Evolutionary conservation across 768 basidiomycete genomes (phyloP).

Genomic region (Leccinum obscurum): DNA sequence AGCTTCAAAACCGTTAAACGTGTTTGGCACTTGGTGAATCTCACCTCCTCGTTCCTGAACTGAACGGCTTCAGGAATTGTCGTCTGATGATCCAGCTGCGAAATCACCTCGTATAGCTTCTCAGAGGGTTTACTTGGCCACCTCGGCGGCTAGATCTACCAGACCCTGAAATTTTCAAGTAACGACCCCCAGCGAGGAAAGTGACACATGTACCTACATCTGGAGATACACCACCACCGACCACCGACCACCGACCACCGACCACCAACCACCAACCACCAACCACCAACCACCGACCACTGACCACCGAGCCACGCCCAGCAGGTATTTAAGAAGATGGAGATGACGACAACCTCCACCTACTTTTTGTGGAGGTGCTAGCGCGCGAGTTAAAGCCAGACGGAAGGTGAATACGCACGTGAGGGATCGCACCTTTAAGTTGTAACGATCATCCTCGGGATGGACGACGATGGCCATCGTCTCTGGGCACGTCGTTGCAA

Average conservation of each 20-base stretch:
- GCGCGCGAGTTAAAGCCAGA: too few species aligned
- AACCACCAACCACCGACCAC: too few species aligned
- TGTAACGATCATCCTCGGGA: too few species aligned
- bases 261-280: too few species aligned
- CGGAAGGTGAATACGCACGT: too few species aligned
- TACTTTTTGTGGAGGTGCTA: constrained; percentile 9
- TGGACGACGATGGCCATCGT: too few species aligned
- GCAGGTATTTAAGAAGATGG: constrained; percentile 42
- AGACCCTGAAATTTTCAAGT: constrained; percentile 61
- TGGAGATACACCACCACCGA: constrained; percentile 83
- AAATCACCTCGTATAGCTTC: constrained; percentile 73
- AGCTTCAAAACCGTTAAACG: too few species aligned
- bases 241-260: constrained; percentile 48
- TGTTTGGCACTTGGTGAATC: too few species aligned
- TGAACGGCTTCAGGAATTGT: constrained; percentile 58
- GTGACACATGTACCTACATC: constrained; percentile 61
- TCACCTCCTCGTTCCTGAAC: constrained; percentile 71
- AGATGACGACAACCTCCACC: constrained; percentile 53
- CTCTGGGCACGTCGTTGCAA: too few species aligned
- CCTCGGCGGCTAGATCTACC: constrained; percentile 87
- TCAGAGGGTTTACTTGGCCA: constrained; percentile 72
- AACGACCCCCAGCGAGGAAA: neutral
- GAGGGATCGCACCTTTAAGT: too few species aligned
- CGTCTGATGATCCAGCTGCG: constrained; percentile 72
- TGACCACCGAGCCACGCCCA: too few species aligned